Base-by-base conservation (phyloP, 192 early-diverging fungal species). In the Backusella liffmaniae region DNA sequence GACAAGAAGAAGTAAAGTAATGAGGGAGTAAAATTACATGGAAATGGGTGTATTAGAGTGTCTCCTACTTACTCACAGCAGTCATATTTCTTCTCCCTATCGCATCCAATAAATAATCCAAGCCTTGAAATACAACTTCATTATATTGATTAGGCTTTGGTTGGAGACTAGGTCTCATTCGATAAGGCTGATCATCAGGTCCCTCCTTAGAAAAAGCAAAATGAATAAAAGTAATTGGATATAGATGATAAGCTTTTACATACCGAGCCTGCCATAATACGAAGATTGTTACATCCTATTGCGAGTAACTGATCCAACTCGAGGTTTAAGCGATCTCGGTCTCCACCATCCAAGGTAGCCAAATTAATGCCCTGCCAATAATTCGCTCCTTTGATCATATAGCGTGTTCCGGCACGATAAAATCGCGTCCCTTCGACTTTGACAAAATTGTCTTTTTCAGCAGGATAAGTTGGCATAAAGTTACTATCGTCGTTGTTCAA, bases 341-440 rank as follows among this genome's bases (percentile, higher is more conserved):
- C 74, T 35, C 91, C 84, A 69, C 85, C 84, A 9, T 84, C 79
- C 0, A 35, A 15, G 5, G 78, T 71, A 80, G 86, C 83, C 26
- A 92, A 81, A 81, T 92, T 90, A 91, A 92, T 92, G 13, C 90
- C 91, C 44, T 92, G 88, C 91, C 91, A 92, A 74, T 91, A 92
- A 81, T 92, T 92, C 65, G 91, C 91, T 13, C 89, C 88, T 4
- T 71, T 79, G 3, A 91, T 70, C 13, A 67, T 68, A 66, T 86
- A 85, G 26, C 73, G 53, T 18, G 75, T 59, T 15, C 78, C 78
- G 46, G 83, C 36, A 12, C 72, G 77, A 23, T 62, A 53, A 12
- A 90, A 88, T 0, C 73, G 51, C 1, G 82, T 79, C 10, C 84
- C 86, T 13, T 66, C 65, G 26, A 87, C 85, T 1, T 75, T 70